phyloP scores from a whole-genome alignment of 148 eudicot species.

The Arctostaphylos glauca region DNA sequence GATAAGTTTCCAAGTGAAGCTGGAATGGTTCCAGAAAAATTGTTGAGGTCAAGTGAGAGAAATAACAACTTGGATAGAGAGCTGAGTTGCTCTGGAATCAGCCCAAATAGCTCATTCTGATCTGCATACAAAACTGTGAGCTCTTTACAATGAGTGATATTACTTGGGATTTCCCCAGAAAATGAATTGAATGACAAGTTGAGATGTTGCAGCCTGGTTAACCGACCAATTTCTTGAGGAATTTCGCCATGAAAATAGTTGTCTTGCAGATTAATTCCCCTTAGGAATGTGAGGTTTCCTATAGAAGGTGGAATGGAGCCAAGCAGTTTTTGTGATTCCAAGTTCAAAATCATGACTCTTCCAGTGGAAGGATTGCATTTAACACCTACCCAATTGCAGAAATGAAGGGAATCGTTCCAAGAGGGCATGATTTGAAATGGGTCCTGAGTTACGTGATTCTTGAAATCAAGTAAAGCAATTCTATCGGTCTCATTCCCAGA shows the following conservation, averaged over 20 bases:
- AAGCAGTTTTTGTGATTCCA: constrained; percentile 13
- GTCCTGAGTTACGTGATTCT: constrained; percentile 20
- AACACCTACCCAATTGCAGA: constrained; percentile 47
- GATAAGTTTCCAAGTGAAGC: constrained; percentile 34
- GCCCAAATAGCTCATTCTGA: constrained; percentile 26
- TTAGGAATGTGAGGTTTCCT: constrained; percentile 42
- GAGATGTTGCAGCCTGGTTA: constrained; percentile 18
- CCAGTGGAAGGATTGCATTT: constrained; percentile 22
- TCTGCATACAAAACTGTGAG: constrained; percentile 15
- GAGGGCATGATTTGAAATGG: constrained; percentile 21
- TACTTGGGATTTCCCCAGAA: constrained; percentile 29
- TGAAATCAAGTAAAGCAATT: constrained; percentile 39
- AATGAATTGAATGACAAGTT: constrained; percentile 22
- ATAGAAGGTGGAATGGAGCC: constrained; percentile 39
- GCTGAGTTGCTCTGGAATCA: constrained; percentile 30
- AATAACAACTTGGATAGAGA: constrained; percentile 17
- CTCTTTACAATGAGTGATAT: constrained; percentile 26
- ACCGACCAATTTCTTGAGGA: constrained; percentile 34
- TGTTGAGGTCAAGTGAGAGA: constrained; percentile 18
- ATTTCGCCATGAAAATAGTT: constrained; percentile 33
- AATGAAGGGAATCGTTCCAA: constrained; percentile 41
- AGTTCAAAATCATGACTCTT: constrained; percentile 23
- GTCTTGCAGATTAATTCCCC: constrained; percentile 4
- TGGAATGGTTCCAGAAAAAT: constrained; percentile 32
- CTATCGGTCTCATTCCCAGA: constrained; percentile 22